Conservation (phyloP, 306 rosid genomes). For the Medicago truncatula region DNA sequence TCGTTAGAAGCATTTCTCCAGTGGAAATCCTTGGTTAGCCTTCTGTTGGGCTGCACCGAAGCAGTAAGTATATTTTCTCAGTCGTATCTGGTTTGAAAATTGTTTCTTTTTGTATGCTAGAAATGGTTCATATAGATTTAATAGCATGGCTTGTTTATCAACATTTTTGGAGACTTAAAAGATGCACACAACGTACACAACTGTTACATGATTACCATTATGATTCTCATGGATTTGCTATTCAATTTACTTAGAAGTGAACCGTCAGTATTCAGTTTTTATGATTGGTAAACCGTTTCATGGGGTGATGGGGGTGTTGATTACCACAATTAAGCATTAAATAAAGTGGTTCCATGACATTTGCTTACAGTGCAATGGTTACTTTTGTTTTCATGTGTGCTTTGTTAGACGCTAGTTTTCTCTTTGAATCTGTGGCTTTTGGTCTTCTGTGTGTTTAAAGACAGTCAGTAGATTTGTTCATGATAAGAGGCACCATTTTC, state of each 20-base stretch:
- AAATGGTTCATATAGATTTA: not conserved
- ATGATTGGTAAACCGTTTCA: not conserved
- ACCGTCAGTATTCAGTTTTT: constrained; percentile 1
- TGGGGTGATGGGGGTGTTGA: not conserved
- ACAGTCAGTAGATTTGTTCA: constrained; percentile 19
- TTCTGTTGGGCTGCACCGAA: constrained; percentile 80
- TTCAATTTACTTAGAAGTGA: constrained; percentile 14
- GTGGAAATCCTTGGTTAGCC: constrained; percentile 87
- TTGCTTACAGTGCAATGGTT: constrained; percentile 18
- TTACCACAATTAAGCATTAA: constrained; percentile 27
- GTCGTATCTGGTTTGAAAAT: constrained; percentile 30
- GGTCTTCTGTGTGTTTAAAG: constrained; percentile 14
- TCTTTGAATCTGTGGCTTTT: constrained; percentile 24
- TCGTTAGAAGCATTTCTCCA: constrained; percentile 92
- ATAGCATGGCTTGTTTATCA: not conserved
- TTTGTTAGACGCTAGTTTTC: not conserved
- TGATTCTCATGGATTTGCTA: not conserved
- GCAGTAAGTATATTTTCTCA: constrained; percentile 69
- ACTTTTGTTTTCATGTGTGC: constrained; percentile 11
- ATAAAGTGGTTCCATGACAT: constrained; percentile 15
- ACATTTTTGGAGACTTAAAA: not conserved
- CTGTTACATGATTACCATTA: not conserved
- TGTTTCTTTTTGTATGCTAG: constrained; percentile 4
- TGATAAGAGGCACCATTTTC: constrained; percentile 18
- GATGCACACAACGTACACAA: not conserved